Percentiles rank a stretch among this genome's conserved stretches.
Conservation (phyloP, 2,329 filamentous ascomycete genomes). For the Paecilomyces sp. region DNA sequence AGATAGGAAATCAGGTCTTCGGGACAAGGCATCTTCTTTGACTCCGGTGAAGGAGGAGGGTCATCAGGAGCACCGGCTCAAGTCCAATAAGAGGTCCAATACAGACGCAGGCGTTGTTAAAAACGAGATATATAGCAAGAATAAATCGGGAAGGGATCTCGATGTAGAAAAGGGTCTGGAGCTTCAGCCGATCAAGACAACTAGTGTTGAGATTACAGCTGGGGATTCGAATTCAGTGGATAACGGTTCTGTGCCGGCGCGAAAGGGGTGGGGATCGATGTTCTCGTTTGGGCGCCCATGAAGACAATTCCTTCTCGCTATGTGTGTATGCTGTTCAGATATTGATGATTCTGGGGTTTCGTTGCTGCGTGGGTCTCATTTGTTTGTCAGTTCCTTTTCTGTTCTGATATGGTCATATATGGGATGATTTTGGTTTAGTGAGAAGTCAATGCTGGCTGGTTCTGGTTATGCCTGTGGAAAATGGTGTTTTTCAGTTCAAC, state of each 20-base stretch:
- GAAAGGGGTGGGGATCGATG: constrained; percentile 2
- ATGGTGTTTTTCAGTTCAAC: too few species aligned
- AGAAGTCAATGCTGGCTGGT: neutral
- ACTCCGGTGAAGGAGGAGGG: neutral
- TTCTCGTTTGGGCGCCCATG: constrained; percentile 5
- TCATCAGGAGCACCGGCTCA: neutral
- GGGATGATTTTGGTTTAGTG: neutral
- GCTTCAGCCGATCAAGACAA: neutral
- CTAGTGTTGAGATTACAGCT: constrained; percentile 4
- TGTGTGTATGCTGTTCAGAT: neutral
- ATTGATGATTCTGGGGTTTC: neutral
- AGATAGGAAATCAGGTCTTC: neutral
- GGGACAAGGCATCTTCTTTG: neutral
- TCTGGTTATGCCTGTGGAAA: too few species aligned
- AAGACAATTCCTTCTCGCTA: neutral
- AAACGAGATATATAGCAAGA: neutral
- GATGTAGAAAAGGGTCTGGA: neutral
- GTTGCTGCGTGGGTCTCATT: neutral
- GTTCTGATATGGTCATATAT: neutral
- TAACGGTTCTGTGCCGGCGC: neutral
- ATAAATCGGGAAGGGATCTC: neutral
- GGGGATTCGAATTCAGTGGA: neutral
- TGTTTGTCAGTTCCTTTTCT: neutral
- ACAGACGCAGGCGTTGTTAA: neutral
- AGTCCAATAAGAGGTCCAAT: neutral